These are phyloP conservation scores for Neophaeococcomyces aloes DNA, from an alignment of 2,329 filamentous ascomycete species.

Conservation along the genomic window DNA sequence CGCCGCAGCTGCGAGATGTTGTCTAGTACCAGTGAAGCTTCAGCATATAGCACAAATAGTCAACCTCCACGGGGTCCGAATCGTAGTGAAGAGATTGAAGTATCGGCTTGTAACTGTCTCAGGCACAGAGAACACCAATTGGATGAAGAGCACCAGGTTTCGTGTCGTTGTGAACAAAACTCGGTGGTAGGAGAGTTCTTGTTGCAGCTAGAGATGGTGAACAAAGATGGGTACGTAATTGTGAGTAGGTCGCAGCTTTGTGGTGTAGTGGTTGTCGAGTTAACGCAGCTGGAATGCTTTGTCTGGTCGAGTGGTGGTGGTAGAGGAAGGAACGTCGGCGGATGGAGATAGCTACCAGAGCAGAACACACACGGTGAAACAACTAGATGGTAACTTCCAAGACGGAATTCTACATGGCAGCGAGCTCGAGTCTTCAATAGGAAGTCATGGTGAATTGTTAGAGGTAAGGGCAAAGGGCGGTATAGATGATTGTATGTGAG, in stretches of 20 bases:
- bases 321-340: slow-evolving; percentile 8
- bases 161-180: background rate
- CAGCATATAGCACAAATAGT: background rate
- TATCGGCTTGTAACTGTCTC: background rate
- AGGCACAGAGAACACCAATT: background rate
- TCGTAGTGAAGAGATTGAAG: background rate
- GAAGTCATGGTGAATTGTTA: slow-evolving; percentile 7
- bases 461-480: slow-evolving; percentile 6
- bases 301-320: background rate
- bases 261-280: slow-evolving; percentile 5
- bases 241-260: slow-evolving; percentile 7
- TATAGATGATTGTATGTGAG: slow-evolving; percentile 9
- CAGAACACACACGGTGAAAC: slow-evolving; percentile 9
- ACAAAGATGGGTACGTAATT: slow-evolving; percentile 5
- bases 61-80: background rate
- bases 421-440: slow-evolving; percentile 4
- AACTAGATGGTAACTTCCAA: slow-evolving; percentile 8
- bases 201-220: slow-evolving; percentile 2
- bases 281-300: slow-evolving; percentile 8
- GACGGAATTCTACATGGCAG: slow-evolving; percentile 8
- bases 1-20: slow-evolving; percentile 5
- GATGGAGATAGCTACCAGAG: slow-evolving; percentile 7
- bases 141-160: background rate
- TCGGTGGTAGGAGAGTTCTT: slow-evolving; percentile 1
- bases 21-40: slow-evolving; percentile 3